Evolutionary conservation across 805 yeast species (phyloP).

Genomic region (Wickerhamomyces sydowiorum): DNA sequence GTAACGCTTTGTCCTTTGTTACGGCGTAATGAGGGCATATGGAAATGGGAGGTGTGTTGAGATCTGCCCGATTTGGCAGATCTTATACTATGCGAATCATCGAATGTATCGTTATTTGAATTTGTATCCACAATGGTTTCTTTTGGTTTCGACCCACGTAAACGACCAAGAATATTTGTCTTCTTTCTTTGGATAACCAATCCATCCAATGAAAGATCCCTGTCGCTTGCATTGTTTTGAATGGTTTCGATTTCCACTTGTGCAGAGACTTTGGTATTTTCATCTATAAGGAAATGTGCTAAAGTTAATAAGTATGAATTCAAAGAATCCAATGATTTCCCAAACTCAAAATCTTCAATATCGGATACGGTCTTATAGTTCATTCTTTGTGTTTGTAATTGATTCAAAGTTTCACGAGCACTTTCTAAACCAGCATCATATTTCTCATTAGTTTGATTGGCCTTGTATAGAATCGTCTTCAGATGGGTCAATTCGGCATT

Average conservation of each 20-base stretch:
- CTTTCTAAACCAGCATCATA: constrained; percentile 24
- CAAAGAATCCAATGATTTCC: constrained; percentile 35
- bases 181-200: constrained; percentile 47
- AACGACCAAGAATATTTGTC: constrained; percentile 47
- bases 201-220: constrained; percentile 57
- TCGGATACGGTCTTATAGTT: constrained; percentile 35
- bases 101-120: constrained; percentile 11
- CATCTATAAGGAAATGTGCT: constrained; percentile 63
- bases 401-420: constrained; percentile 26
- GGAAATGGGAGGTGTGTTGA: constrained; percentile 10
- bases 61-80: constrained; percentile 14
- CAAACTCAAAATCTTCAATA: constrained; percentile 42
- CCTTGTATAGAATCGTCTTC: constrained; percentile 42
- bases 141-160: constrained; percentile 16
- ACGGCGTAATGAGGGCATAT: constrained; percentile 17
- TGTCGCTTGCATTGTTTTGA: constrained; percentile 74
- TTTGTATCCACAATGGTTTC: constrained; percentile 9
- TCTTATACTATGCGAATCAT: constrained; percentile 17
- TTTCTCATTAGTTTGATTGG: constrained; percentile 25
- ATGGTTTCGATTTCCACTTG: constrained; percentile 91
- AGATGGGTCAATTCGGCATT: constrained; percentile 50
- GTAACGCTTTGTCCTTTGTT: constrained; percentile 8
- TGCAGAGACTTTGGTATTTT: constrained; percentile 62
- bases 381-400: constrained; percentile 25
- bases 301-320: constrained; percentile 46